These are phyloP conservation scores for Trifolium fragiferum DNA, from an alignment of 306 rosid genomes.

Conservation along the genomic window DNA sequence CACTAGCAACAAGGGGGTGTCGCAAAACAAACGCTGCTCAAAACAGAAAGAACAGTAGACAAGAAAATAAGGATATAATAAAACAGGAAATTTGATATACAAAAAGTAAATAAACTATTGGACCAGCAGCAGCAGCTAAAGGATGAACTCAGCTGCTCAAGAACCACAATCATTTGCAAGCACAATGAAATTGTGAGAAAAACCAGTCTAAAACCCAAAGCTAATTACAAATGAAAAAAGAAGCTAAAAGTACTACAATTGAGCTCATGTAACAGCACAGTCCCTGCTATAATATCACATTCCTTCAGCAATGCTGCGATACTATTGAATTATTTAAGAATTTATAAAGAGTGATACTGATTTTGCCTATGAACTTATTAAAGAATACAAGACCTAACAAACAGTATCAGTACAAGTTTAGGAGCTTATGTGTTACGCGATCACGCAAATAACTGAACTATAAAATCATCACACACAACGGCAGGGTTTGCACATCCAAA, in stretches of 20 bases:
- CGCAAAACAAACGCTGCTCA: slow-evolving; percentile 87
- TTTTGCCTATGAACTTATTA: background rate
- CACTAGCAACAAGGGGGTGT: slow-evolving; percentile 87
- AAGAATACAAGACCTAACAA: background rate
- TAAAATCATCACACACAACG: background rate
- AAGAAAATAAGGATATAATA: slow-evolving; percentile 15
- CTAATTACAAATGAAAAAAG: background rate
- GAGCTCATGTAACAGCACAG: background rate
- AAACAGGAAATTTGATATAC: background rate
- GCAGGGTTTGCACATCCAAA: background rate
- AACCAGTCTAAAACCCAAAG: background rate
- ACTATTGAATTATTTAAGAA: background rate
- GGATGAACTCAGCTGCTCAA: background rate
- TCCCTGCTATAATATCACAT: background rate
- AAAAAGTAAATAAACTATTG: slow-evolving; percentile 13
- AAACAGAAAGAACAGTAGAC: slow-evolving; percentile 5
- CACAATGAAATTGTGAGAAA: background rate
- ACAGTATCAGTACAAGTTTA: background rate
- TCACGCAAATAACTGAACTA: background rate
- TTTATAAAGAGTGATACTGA: background rate
- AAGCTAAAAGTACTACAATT: background rate
- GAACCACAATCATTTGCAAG: slow-evolving; percentile 22
- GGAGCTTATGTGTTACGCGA: background rate
- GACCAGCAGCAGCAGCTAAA: background rate
- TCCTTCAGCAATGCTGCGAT: background rate